Percentiles rank a stretch among this genome's conserved stretches.
phyloP scores from a whole-genome alignment of 768 basidiomycete species.

The Lactarius akahatsu region DNA sequence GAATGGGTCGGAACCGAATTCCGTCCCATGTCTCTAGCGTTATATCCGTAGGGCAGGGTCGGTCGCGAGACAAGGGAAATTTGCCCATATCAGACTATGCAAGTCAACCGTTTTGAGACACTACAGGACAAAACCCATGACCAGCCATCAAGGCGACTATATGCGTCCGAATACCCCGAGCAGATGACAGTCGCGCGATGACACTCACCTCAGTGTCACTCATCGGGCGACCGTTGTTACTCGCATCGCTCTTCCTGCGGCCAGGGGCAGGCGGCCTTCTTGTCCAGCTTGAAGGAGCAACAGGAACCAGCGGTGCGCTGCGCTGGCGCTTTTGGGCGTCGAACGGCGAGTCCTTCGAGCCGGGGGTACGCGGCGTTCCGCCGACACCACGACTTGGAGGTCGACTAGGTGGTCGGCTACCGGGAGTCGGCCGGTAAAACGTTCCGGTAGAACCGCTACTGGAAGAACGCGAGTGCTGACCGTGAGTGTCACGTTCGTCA shows the following conservation, averaged over 20 bases:
- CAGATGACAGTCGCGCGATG: background rate
- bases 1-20: background rate
- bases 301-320: slow-evolving; percentile 56
- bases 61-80: background rate
- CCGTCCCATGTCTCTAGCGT: background rate
- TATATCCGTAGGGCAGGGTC: background rate
- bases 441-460: slow-evolving; percentile 54
- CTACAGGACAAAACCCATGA: background rate
- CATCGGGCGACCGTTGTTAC: slow-evolving; percentile 45
- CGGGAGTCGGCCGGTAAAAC: slow-evolving; percentile 34
- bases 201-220: slow-evolving; percentile 74
- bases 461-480: slow-evolving; percentile 49
- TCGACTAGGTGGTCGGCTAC: slow-evolving; percentile 44
- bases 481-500: slow-evolving; percentile 35
- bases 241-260: slow-evolving; percentile 72
- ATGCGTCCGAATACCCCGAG: background rate
- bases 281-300: slow-evolving; percentile 74
- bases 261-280: slow-evolving; percentile 66
- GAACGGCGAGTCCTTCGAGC: slow-evolving; percentile 54
- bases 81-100: background rate
- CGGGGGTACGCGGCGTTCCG: slow-evolving; percentile 55
- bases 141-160: background rate
- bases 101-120: background rate
- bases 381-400: slow-evolving; percentile 52
- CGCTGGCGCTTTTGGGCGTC: slow-evolving; percentile 71